Percentiles rank a stretch among this genome's conserved stretches.
Conservation (phyloP, 331 rosid genomes). For the Phaseolus coccineus region DNA sequence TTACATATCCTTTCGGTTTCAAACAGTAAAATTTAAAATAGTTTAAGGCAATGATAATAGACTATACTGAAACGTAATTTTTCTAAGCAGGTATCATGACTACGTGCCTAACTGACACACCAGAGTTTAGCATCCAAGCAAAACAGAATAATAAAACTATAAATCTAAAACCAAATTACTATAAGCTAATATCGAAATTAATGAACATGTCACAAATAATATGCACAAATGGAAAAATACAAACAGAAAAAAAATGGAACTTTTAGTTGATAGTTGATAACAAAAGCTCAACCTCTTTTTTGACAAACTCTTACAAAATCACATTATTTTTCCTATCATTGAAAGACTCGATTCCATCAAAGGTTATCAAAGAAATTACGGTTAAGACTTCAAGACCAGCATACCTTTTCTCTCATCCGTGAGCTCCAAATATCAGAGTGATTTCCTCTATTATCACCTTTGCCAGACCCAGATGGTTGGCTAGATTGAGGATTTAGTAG, state of each 20-base stretch:
- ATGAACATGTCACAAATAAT: not conserved
- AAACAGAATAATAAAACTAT: not conserved
- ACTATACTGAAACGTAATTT: conserved; percentile 15
- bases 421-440: conserved; percentile 85
- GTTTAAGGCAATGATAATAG: conserved; percentile 7
- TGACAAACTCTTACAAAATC: conserved; percentile 19
- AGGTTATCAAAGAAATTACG: conserved; percentile 19
- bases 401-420: conserved; percentile 88
- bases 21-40: conserved; percentile 22
- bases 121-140: conserved; percentile 30
- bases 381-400: conserved; percentile 30
- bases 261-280: not conserved
- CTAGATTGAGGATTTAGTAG: conserved; percentile 63
- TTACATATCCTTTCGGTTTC: conserved; percentile 24
- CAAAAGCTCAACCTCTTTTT: conserved; percentile 26
- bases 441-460: conserved; percentile 58
- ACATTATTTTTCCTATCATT: conserved; percentile 11
- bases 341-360: conserved; percentile 12
- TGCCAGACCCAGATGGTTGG: conserved; percentile 67
- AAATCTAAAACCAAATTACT: conserved; percentile 15
- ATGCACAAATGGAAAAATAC: not conserved
- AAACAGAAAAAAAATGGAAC: not conserved
- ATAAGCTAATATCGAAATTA: conserved; percentile 15
- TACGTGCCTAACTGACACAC: conserved; percentile 24
- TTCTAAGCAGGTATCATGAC: not conserved